These are phyloP conservation scores for Ogataea degrootiae DNA, from an alignment of 805 yeast species.

Conservation along the genomic window DNA sequence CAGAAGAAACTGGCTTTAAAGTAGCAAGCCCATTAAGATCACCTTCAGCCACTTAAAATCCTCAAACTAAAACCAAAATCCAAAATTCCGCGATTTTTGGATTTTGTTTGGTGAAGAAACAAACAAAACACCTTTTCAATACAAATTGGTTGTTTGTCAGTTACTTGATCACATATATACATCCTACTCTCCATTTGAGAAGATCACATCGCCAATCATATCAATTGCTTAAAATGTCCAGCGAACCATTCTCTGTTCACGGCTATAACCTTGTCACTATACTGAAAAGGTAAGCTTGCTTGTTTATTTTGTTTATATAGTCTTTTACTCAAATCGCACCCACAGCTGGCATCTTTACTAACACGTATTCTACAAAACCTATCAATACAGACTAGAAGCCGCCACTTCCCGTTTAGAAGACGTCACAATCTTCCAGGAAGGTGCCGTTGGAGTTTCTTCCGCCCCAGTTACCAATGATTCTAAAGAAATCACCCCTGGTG, in stretches of 20 bases:
- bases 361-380: background rate
- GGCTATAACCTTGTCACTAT: slow-evolving; percentile 86
- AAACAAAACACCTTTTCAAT: too few species aligned
- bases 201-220: background rate
- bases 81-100: too few species aligned
- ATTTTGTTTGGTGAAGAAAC: too few species aligned
- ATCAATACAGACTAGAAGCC: slow-evolving; percentile 63
- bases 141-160: background rate
- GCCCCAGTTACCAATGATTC: slow-evolving; percentile 5
- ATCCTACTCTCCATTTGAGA: too few species aligned
- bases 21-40: too few species aligned
- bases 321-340: too few species aligned
- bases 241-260: slow-evolving; percentile 51
- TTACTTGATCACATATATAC: too few species aligned
- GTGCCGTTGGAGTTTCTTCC: slow-evolving; percentile 19
- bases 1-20: background rate
- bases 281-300: slow-evolving; percentile 48
- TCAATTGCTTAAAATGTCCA: slow-evolving; percentile 13
- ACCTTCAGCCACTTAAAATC: too few species aligned
- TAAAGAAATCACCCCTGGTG: slow-evolving; percentile 6
- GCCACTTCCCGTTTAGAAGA: slow-evolving; percentile 93
- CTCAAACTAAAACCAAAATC: too few species aligned
- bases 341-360: background rate
- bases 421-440: slow-evolving; percentile 73
- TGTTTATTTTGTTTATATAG: background rate